Evolutionary conservation across 148 eudicot species (phyloP).

Genomic region (Rhododendron mucronatum): DNA sequence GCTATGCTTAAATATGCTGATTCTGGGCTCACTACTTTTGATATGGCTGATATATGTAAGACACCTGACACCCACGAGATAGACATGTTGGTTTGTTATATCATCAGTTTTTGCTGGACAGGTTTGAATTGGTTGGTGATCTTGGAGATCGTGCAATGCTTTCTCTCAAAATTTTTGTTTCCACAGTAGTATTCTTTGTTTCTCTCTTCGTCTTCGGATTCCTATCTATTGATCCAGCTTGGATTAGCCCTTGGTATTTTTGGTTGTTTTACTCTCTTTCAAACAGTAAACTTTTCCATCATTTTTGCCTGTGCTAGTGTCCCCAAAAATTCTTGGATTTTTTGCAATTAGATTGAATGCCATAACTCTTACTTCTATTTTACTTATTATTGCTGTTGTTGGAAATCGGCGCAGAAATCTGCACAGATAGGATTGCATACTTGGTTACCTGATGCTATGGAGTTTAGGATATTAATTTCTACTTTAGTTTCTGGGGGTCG

Average conservation of each 20-base stretch:
- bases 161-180: no score
- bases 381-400: not conserved
- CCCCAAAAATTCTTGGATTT: not conserved
- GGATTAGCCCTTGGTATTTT: no score
- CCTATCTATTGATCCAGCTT: no score
- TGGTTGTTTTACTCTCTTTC: no score
- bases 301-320: not conserved
- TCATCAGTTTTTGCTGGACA: not conserved
- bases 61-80: not conserved
- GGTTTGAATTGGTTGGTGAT: not conserved
- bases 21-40: conserved; percentile 70
- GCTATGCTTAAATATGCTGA: conserved; percentile 79
- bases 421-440: not conserved
- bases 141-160: no score
- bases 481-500: no score
- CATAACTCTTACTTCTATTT: not conserved
- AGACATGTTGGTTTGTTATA: not conserved
- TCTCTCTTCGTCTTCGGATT: no score
- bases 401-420: not conserved
- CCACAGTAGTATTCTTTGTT: no score
- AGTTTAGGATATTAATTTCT: no score
- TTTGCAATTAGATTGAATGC: not conserved
- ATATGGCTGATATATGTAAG: conserved; percentile 86
- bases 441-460: no score
- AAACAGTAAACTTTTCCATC: not conserved